Conservation (phyloP, 2,329 filamentous ascomycete genomes). For the Aspergillus puulaauensis region DNA sequence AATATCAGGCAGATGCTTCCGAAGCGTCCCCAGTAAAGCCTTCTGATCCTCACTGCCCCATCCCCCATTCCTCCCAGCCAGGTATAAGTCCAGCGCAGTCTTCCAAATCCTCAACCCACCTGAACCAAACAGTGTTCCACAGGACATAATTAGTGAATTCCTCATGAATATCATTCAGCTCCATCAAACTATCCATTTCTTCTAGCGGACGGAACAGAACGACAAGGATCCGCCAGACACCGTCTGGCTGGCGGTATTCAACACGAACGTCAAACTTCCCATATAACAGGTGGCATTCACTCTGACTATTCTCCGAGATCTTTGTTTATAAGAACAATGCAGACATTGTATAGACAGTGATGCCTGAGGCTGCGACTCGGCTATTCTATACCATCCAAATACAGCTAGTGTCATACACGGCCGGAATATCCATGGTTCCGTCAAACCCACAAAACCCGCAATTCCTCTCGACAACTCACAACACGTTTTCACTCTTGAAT, state of each 20-base stretch:
- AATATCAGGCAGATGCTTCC: no score
- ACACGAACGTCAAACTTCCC: not conserved
- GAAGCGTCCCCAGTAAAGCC: constrained; percentile 9
- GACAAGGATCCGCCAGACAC: not conserved
- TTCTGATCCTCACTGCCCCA: not conserved
- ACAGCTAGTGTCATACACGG: no score
- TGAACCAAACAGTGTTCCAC: not conserved
- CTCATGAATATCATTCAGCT: not conserved
- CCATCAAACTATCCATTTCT: not conserved
- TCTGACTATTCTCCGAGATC: no score
- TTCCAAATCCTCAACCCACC: not conserved
- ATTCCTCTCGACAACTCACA: no score
- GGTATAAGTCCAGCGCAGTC: not conserved
- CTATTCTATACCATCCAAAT: no score
- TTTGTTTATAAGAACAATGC: no score
- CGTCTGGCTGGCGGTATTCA: not conserved
- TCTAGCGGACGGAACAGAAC: not conserved
- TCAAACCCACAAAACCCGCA: no score
- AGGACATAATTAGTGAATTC: not conserved
- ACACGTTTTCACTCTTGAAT: no score
- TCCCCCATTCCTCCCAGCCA: not conserved
- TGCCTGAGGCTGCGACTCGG: no score
- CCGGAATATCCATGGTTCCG: no score
- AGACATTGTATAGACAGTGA: no score
- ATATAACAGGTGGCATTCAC: not conserved